Evolutionary conservation across 164 flowering plant species (phyloP).

Genomic region (Vitis rupestris): DNA sequence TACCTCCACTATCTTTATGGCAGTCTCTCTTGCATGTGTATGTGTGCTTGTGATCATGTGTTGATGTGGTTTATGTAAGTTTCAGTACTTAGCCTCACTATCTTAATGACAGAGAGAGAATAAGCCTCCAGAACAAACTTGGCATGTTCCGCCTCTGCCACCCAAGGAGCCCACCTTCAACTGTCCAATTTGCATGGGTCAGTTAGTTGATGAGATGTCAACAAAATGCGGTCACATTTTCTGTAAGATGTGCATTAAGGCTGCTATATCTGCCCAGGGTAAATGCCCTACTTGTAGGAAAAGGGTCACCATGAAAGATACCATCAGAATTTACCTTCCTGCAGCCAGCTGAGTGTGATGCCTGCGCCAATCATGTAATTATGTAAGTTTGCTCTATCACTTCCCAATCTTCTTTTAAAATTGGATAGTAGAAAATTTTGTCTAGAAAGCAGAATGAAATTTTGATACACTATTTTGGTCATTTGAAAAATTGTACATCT

Average conservation of each 20-base stretch:
- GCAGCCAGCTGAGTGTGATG: constrained; percentile 35
- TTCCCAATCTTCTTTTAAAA: neutral
- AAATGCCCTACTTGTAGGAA: constrained; percentile 91
- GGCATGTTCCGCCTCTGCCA: constrained; percentile 22
- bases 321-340: constrained; percentile 81
- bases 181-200: constrained; percentile 85
- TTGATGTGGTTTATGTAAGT: neutral
- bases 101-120: constrained; percentile 35
- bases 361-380: neutral
- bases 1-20: no score
- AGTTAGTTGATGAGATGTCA: constrained; percentile 64
- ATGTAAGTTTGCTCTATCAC: constrained; percentile 12
- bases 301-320: constrained; percentile 49
- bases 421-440: no score
- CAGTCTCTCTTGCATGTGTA: neutral
- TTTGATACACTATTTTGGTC: no score
- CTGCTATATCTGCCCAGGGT: constrained; percentile 55
- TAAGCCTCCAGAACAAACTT: constrained; percentile 21
- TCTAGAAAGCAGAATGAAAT: no score
- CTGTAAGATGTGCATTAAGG: constrained; percentile 77
- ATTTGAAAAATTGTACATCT: no score
- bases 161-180: constrained; percentile 62
- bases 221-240: constrained; percentile 97
- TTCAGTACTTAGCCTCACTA: neutral
- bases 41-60: neutral